A percentile compares a stretch with the other conserved stretches of the same genome.
These are phyloP conservation scores for Apiotrichum siamense DNA, from an alignment of 1,284 basidiomycete species.

Conservation along the genomic window DNA sequence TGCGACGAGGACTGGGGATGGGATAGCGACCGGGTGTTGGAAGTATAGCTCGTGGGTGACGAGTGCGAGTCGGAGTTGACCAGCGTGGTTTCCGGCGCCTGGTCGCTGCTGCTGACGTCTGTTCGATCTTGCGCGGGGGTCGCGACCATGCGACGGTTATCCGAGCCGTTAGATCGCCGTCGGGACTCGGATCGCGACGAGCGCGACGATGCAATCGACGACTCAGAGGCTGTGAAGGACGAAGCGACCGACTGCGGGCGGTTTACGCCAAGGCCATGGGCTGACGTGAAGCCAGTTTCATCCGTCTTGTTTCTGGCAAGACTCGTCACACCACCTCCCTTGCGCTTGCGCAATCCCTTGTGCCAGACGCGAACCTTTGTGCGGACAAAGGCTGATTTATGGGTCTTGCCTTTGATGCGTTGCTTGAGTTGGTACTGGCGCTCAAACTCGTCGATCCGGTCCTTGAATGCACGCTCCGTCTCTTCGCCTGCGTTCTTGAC, in stretches of 20 bases:
- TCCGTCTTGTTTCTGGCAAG: conserved; percentile 3
- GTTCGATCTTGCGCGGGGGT: neutral
- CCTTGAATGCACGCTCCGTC: conserved; percentile 20
- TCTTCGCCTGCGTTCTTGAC: conserved; percentile 21
- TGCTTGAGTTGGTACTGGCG: conserved; percentile 20
- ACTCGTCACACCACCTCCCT: conserved; percentile 4
- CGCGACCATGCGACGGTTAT: neutral
- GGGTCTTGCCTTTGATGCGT: conserved; percentile 17
- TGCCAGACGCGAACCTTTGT: conserved; percentile 38
- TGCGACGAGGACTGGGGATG: neutral
- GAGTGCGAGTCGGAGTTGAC: neutral
- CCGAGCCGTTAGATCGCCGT: too few relatives aligned
- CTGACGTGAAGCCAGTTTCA: neutral
- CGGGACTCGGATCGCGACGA: neutral
- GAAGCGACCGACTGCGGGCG: neutral
- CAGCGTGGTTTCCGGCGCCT: neutral
- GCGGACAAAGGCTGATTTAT: conserved; percentile 22
- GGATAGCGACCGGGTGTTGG: neutral
- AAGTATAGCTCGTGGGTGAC: neutral
- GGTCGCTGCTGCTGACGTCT: neutral
- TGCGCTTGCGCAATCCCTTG: conserved; percentile 19
- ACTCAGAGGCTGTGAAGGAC: neutral
- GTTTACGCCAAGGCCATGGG: neutral
- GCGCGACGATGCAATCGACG: neutral
- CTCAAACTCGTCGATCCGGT: conserved; percentile 34